Base-by-base conservation (phyloP, 331 rosid genomes). In the Erythrophleum ivorense region DNA sequence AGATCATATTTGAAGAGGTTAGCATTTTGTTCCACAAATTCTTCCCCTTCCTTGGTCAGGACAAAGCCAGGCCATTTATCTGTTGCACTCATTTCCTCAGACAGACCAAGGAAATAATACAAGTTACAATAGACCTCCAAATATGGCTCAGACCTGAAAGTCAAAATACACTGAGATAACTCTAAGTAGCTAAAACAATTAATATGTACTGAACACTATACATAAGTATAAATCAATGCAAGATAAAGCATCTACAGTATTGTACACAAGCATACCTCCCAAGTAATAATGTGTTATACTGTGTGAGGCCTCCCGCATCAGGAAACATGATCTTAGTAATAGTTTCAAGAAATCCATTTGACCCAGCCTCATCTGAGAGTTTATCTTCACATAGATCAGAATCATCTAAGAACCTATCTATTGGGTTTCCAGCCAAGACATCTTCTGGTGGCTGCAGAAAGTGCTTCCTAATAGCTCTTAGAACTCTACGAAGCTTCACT, bases 21-120 rank as follows among this genome's bases (percentile, higher is more conserved):
- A 34, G 99, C 90, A 84, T 93, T 95, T 85, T 95, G 92, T 75
- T 91, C 91, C 71, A 95, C 98, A 83, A 95, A 95, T 83, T 95
- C 98, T 80, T 92, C 97, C 81, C 99, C 99, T 91, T 95, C 99
- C 90, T 90, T 95, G 79, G 97, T 92, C 63, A 95, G 89, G 68
- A 95, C 99, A 79, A 93, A 95, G 75, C 99, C 99, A 79, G 99
- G 92, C 94, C 98, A 93, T 83, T 95, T 95, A 88, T 95, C 99
- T 12, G 99, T 93, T 54, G 99, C 97, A 65, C 91, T 95, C 97
- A 91, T 93, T 80, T 95, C 99, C 91, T 95, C 99, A 31, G 98
- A 93, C 84, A 90, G 88, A 81, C 98, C 99, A 68, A 92, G 90
- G 87, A 91, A 90, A 91, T 91, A 91, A 91, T 93, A 95, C 88